These are phyloP conservation scores for Saxispiralis lemnorum DNA, from an alignment of 495 filamentous ascomycete species.

Conservation along the genomic window DNA sequence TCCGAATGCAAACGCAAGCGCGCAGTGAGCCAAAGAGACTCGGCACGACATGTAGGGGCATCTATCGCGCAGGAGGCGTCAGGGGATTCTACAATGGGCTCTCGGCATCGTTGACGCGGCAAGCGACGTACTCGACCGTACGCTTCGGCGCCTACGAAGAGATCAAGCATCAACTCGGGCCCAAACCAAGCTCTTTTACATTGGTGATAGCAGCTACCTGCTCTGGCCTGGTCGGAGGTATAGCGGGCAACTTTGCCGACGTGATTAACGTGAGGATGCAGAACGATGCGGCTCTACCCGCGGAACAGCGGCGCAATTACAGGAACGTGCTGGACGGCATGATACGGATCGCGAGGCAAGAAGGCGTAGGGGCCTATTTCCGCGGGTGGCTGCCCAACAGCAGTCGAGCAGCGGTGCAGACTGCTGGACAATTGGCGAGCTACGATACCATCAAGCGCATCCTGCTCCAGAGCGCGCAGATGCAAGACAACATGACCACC, in stretches of 20 bases:
- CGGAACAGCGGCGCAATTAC: slow-evolving; percentile 65
- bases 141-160: slow-evolving; percentile 92
- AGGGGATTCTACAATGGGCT: slow-evolving; percentile 31
- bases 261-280: slow-evolving; percentile 98
- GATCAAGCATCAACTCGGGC: slow-evolving; percentile 52
- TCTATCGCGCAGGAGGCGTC: slow-evolving; percentile 65
- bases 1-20: slow-evolving; percentile 62
- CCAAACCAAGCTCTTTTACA: slow-evolving; percentile 40
- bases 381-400: slow-evolving; percentile 86
- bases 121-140: slow-evolving; percentile 75
- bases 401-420: slow-evolving; percentile 82
- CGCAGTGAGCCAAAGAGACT: slow-evolving; percentile 33
- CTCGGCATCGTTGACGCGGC: slow-evolving; percentile 79
- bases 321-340: slow-evolving; percentile 74
- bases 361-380: slow-evolving; percentile 57
- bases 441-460: slow-evolving; percentile 81
- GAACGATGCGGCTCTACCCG: slow-evolving; percentile 68
- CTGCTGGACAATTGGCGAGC: slow-evolving; percentile 69
- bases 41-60: too few relatives aligned
- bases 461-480: slow-evolving; percentile 46
- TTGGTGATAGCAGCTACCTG: slow-evolving; percentile 65
- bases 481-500: slow-evolving; percentile 61
- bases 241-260: slow-evolving; percentile 86
- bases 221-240: slow-evolving; percentile 76
- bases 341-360: slow-evolving; percentile 61